Base-by-base conservation (phyloP, 257 asterid genomes). In the Solanum chilense region DNA sequence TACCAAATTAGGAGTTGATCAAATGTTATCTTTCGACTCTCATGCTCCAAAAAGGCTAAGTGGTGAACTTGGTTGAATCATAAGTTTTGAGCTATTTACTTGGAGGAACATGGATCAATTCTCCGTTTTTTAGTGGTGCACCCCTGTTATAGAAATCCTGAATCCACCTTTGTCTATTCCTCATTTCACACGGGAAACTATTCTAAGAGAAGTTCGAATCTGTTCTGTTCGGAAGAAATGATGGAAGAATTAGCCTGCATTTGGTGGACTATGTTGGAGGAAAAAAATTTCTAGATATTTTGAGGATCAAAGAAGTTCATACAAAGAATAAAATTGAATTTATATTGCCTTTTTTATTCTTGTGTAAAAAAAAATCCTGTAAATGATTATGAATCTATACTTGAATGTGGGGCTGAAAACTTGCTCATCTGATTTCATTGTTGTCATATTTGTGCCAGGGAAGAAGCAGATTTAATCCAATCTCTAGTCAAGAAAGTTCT, bases 391-490 rank as follows among this genome's bases (percentile, higher is more conserved):
- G 29, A 82, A 71, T 33, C 45, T 18, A 33, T 33, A 33, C 78
- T 71, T 1, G 78, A 39, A 7, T 7, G 9, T 39, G 27, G 56
- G 58, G 35, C 25, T 60, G n/a, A 37, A 12, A 83, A 83, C 12
- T 60, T 23, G 18, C 39, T 37, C 56, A 64, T 41, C 4, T 84
- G 78, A 62, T 3, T 18, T 45, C 39, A 66, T 37, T 81, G 31
- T 64, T 74, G 23, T 74, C 37, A 60, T 33, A 39, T 39, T 88
- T 86, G 58, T 85, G 20, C 33, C 85, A 90, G 90, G 90, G 87
- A 86, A 49, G 89, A 88, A 73, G 14, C 70, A 83, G 56, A 69
- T 6, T 84, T 90, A 73, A 84, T 90, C 77, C 82, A 86, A 8
- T 41, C 75, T 49, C 27, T 88, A 5, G 89, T 86, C 52, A 86